Percentiles rank a stretch among this genome's conserved stretches.
These are phyloP conservation scores for Venustampulla echinocandica DNA, from an alignment of 495 filamentous ascomycete species.

Conservation along the genomic window DNA sequence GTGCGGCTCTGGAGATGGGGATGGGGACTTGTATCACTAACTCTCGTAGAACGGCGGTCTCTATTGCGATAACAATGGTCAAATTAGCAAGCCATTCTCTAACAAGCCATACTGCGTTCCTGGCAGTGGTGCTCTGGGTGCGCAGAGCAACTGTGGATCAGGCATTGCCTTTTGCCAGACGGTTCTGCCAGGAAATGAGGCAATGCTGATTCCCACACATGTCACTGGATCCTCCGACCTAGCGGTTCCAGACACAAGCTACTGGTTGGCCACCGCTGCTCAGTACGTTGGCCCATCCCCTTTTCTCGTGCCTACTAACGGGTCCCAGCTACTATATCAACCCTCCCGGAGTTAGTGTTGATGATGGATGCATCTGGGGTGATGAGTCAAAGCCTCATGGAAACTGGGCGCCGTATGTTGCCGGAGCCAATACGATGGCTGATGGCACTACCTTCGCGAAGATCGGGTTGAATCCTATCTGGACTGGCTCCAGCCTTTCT, in stretches of 20 bases:
- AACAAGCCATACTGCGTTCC: slow-evolving; percentile 61
- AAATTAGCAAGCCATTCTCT: slow-evolving; percentile 63
- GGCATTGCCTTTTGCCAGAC: slow-evolving; percentile 74
- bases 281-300: slow-evolving; percentile 45
- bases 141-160: slow-evolving; percentile 53
- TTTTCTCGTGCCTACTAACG: background rate
- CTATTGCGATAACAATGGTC: slow-evolving; percentile 60
- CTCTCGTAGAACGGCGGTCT: slow-evolving; percentile 60
- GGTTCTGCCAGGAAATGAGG: slow-evolving; percentile 76
- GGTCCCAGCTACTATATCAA: slow-evolving; percentile 65
- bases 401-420: slow-evolving; percentile 76
- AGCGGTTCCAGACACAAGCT: slow-evolving; percentile 61
- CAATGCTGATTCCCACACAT: slow-evolving; percentile 75
- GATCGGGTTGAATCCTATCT: slow-evolving; percentile 77
- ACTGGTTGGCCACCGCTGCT: slow-evolving; percentile 66
- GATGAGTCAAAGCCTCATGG: slow-evolving; percentile 53
- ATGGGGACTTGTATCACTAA: slow-evolving; percentile 22
- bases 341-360: slow-evolving; percentile 52
- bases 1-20: slow-evolving; percentile 24
- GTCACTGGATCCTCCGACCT: slow-evolving; percentile 46
- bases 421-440: slow-evolving; percentile 61
- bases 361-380: slow-evolving; percentile 66
- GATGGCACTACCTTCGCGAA: slow-evolving; percentile 63
- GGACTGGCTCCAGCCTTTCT: slow-evolving; percentile 48
- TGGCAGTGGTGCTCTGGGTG: slow-evolving; percentile 55